These are phyloP conservation scores for Furculomyces boomerangus DNA, from an alignment of 371 early-diverging fungal species.

Conservation along the genomic window DNA sequence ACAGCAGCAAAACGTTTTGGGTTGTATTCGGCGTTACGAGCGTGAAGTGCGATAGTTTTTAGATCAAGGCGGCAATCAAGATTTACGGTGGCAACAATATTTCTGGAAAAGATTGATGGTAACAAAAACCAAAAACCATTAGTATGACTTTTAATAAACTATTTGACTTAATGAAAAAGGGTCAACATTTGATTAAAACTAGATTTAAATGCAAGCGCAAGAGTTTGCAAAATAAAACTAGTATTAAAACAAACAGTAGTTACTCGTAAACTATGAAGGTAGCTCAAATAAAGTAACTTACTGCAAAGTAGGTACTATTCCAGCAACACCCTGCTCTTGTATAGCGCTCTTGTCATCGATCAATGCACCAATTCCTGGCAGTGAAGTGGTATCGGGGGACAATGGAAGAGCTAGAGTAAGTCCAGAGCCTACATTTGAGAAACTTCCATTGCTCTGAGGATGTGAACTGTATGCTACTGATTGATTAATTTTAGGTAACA, in stretches of 20 bases:
- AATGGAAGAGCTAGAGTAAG: neutral
- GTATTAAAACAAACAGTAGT: neutral
- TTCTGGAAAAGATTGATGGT: slow-evolving; percentile 23
- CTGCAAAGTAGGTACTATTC: slow-evolving; percentile 71
- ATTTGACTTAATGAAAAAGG: no score
- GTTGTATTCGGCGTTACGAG: slow-evolving; percentile 99
- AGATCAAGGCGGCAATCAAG: slow-evolving; percentile 97
- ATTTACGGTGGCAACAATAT: slow-evolving; percentile 99
- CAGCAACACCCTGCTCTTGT: slow-evolving; percentile 18
- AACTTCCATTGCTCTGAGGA: neutral
- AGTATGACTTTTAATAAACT: no score
- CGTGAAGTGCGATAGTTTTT: slow-evolving; percentile 99
- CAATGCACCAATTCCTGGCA: neutral
- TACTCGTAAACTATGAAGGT: neutral
- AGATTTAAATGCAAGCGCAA: no score
- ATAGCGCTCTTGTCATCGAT: neutral
- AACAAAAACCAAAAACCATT: no score
- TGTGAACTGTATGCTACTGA: neutral
- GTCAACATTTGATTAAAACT: no score
- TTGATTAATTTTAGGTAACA: neutral
- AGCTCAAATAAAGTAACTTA: slow-evolving; percentile 27
- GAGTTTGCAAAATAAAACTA: neutral
- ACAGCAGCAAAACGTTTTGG: slow-evolving; percentile 99
- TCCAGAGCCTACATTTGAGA: neutral
- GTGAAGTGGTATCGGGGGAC: neutral